Percentiles rank a stretch among this genome's conserved stretches.
phyloP scores from a whole-genome alignment of 192 early-diverging fungal genomes.

The Anaeromyces robustus region DNA sequence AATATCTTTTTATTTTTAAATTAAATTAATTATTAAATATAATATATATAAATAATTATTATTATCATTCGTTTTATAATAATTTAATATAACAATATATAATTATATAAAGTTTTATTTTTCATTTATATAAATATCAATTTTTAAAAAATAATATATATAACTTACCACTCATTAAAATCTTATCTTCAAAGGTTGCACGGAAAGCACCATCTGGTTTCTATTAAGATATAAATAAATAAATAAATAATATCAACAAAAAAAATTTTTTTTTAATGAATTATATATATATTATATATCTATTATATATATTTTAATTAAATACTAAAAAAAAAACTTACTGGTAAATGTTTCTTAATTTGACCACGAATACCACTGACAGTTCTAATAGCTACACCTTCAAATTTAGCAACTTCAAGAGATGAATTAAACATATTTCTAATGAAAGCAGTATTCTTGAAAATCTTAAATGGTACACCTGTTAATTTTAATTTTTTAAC shows the following conservation, averaged over 20 bases:
- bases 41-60: too few relatives aligned
- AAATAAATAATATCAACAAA: not conserved
- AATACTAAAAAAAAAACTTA: conserved; percentile 8
- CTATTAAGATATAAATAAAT: conserved; percentile 10
- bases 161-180: conserved; percentile 69
- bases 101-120: too few relatives aligned
- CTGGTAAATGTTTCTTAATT: conserved; percentile 75
- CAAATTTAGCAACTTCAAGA: conserved; percentile 96
- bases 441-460: conserved; percentile 93
- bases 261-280: too few relatives aligned
- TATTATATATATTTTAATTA: not conserved
- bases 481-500: conserved; percentile 99
- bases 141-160: too few relatives aligned
- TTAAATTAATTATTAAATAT: not conserved
- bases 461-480: conserved; percentile 83
- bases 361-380: conserved; percentile 96
- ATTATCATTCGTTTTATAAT: too few relatives aligned
- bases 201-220: conserved; percentile 83
- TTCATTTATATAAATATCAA: too few relatives aligned
- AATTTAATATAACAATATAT: too few relatives aligned
- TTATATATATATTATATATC: too few relatives aligned
- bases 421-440: conserved; percentile 95
- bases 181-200: conserved; percentile 96
- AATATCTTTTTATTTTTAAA: conserved; percentile 49
- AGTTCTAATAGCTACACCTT: conserved; percentile 88